Conservation (phyloP, 805 yeast species). For the Diddensiella caesifluorescens region DNA sequence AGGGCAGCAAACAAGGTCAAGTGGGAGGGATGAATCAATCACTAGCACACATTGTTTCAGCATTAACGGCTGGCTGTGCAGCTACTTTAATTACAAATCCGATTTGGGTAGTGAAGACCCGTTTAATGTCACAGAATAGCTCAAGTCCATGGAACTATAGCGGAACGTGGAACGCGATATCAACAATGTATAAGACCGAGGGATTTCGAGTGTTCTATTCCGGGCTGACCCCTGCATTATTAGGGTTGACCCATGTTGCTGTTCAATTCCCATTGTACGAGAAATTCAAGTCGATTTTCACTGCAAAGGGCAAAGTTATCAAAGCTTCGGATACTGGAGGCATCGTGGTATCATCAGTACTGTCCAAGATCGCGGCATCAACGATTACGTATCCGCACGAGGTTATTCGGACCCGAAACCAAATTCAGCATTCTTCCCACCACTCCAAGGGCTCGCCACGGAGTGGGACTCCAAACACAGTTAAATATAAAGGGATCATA, state of each 20-base stretch:
- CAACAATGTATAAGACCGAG: slow-evolving; percentile 69
- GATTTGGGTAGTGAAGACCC: slow-evolving; percentile 94
- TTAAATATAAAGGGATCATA: slow-evolving; percentile 33
- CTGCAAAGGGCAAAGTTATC: slow-evolving; percentile 23
- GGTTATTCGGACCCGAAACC: slow-evolving; percentile 86
- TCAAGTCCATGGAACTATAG: slow-evolving; percentile 46
- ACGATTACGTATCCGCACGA: slow-evolving; percentile 52
- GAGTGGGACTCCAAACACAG: slow-evolving; percentile 15
- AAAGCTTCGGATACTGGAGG: slow-evolving; percentile 9
- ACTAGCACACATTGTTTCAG: slow-evolving; percentile 46
- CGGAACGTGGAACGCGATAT: slow-evolving; percentile 81
- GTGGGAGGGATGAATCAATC: slow-evolving; percentile 18
- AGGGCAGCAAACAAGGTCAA: slow-evolving; percentile 26
- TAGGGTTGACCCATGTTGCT: slow-evolving; percentile 91
- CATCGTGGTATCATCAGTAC: slow-evolving; percentile 56
- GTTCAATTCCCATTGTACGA: slow-evolving; percentile 95
- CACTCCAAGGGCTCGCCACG: slow-evolving; percentile 1
- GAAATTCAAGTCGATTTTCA: slow-evolving; percentile 55
- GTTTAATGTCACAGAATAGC: slow-evolving; percentile 64
- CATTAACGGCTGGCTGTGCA: slow-evolving; percentile 83
- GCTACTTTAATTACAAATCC: slow-evolving; percentile 88
- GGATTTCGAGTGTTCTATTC: slow-evolving; percentile 80
- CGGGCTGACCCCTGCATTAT: slow-evolving; percentile 83
- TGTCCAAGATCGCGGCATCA: slow-evolving; percentile 47
- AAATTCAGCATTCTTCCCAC: slow-evolving; percentile 38